A percentile compares a stretch with the other conserved stretches of the same genome.
These are phyloP conservation scores for Umbilicus rupestris DNA, from an alignment of 164 flowering plant species.

Conservation along the genomic window DNA sequence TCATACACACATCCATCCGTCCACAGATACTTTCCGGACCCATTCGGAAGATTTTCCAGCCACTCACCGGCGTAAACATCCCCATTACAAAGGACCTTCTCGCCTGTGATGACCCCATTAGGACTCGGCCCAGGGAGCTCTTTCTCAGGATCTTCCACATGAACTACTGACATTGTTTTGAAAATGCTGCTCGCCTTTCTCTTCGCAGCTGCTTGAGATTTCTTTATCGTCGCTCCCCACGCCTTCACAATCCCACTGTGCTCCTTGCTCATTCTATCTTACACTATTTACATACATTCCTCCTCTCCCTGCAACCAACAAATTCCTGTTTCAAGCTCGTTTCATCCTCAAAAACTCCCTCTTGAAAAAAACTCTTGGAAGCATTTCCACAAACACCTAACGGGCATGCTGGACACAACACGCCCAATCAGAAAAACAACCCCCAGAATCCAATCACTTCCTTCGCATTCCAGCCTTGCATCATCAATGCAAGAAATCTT, in stretches of 20 bases:
- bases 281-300: background rate
- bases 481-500: too few species aligned
- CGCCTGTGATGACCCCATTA: conserved; percentile 17
- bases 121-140: conserved; percentile 9
- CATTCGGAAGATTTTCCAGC: conserved; percentile 49
- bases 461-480: too few species aligned
- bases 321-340: too few species aligned
- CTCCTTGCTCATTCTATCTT: conserved; percentile 10
- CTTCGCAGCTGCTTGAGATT: conserved; percentile 31
- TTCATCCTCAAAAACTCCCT: too few species aligned
- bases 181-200: conserved; percentile 31
- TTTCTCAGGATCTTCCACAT: conserved; percentile 48
- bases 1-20: conserved; percentile 85
- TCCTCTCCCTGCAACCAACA: too few species aligned
- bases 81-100: conserved; percentile 49
- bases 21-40: conserved; percentile 75
- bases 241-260: conserved; percentile 25
- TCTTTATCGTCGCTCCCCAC: conserved; percentile 34
- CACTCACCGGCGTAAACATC: conserved; percentile 77
- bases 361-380: too few species aligned
- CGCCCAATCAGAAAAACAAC: too few species aligned
- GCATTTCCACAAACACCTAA: too few species aligned
- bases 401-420: too few species aligned
- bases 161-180: conserved; percentile 55
- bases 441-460: too few species aligned